Evolutionary conservation across 257 asterid species (phyloP), one percentile per base, ranked within the genome.

Genomic region (Ehretia macrophylla): DNA sequence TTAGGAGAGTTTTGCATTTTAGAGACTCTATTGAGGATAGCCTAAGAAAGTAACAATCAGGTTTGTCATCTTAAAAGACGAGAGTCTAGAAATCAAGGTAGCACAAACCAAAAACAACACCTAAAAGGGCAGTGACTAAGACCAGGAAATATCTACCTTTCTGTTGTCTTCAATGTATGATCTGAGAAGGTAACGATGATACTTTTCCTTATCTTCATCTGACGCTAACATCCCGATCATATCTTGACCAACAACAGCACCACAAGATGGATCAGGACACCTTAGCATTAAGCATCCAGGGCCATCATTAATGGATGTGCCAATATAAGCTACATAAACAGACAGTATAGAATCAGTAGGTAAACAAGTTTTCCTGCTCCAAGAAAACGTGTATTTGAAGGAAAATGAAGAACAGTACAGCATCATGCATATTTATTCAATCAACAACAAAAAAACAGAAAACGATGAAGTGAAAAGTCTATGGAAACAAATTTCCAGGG

Each of bases 201-300:
- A 92, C 77, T 86, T 92, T 73, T 84, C 72, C 80, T 83, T 83
- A 63, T 81, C 84, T 70, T 67, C 85, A 18, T 32, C 64, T 27
- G 82, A 60, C 8, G 79, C 85, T 75, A 92, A 76, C 60, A 22
- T 56, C 58, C 70, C 72, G 37, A 92, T 64, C 95, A 84, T 88
- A 58, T 77, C 88, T 68, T 79, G 94, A 59, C 94, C 93, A 55
- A 92, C 72, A 68, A 96, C 93, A 57, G 90, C 88, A 55, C 69
- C 77, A 61, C 99, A 92, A 21, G 96, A 81, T 56, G 90, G 95
- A 55, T 83, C 86, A 58, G 99, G 97, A 60, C 99, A 92, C 72
- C 90, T 85, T 72, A 88, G 76, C 65, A 64, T 75, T 85, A 92
- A 82, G 83, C 97, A 84, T 52, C 96, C 99, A 55, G 99, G 83